Evolutionary conservation across 805 yeast genomes (phyloP).

Genomic region (Spathaspora passalidarum): DNA sequence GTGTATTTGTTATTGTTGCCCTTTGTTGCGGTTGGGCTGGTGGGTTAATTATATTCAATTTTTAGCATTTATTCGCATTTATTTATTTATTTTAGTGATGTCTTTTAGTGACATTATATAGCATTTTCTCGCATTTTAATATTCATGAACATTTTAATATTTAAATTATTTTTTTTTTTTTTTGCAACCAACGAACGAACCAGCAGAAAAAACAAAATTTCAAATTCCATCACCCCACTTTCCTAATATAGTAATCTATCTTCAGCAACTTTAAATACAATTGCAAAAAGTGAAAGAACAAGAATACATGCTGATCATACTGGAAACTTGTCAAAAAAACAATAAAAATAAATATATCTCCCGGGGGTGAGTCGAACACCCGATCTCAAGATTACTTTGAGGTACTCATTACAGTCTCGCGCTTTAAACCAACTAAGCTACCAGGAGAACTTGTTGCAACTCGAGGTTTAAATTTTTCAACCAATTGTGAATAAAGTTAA

Average conservation of each 20-base stretch:
- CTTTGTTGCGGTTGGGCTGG: slow-evolving; percentile 15
- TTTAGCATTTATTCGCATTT: slow-evolving; percentile 1
- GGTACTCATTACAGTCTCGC: slow-evolving; percentile 44
- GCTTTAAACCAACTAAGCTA: slow-evolving; percentile 50
- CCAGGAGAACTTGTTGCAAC: slow-evolving; percentile 27
- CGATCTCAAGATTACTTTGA: slow-evolving; percentile 46
- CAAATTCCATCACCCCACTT: background rate
- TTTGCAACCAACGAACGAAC: background rate
- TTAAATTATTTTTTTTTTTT: background rate
- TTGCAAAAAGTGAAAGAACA: background rate
- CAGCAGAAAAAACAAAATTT: background rate
- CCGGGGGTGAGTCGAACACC: slow-evolving; percentile 52
- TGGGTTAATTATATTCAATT: slow-evolving; percentile 5
- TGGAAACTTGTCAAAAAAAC: slow-evolving; percentile 1
- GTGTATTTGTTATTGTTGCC: slow-evolving; percentile 13
- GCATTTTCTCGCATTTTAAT: background rate
- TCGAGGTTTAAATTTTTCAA: background rate
- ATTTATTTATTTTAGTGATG: background rate
- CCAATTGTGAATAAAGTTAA: no score
- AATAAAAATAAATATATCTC: slow-evolving; percentile 29
- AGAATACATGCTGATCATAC: background rate
- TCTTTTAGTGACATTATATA: background rate
- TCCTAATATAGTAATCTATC: background rate
- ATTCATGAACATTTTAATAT: background rate
- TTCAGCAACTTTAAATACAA: no score